These are phyloP conservation scores for Torrubiella hemipterigena DNA, from an alignment of 2,329 filamentous ascomycete species.

Conservation along the genomic window DNA sequence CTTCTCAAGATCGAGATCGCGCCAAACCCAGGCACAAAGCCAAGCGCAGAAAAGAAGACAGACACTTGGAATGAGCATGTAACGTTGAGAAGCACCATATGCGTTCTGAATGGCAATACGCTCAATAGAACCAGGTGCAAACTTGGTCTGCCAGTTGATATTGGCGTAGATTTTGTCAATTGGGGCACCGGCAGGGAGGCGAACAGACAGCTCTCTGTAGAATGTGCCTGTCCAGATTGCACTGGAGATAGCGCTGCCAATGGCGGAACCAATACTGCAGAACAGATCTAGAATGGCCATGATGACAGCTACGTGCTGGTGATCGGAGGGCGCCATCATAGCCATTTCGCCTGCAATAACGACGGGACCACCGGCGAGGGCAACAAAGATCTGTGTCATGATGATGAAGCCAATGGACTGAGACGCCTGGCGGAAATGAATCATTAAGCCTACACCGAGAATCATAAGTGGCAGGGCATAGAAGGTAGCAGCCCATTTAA, in stretches of 20 bases:
- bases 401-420: slow-evolving; percentile 40
- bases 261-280: slow-evolving; percentile 45
- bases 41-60: slow-evolving; percentile 27
- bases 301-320: slow-evolving; percentile 48
- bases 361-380: slow-evolving; percentile 45
- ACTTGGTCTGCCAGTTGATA: slow-evolving; percentile 41
- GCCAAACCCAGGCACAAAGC: slow-evolving; percentile 29
- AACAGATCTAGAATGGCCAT: slow-evolving; percentile 51
- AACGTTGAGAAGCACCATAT: slow-evolving; percentile 41
- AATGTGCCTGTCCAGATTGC: slow-evolving; percentile 55
- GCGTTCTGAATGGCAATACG: slow-evolving; percentile 46
- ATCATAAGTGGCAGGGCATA: slow-evolving; percentile 41
- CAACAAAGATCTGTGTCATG: slow-evolving; percentile 51
- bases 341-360: slow-evolving; percentile 50
- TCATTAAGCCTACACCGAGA: slow-evolving; percentile 45
- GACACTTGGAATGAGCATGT: slow-evolving; percentile 38
- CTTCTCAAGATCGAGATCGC: slow-evolving; percentile 37
- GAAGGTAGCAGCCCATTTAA: slow-evolving; percentile 18
- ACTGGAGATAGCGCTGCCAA: slow-evolving; percentile 47
- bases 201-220: slow-evolving; percentile 31
- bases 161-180: slow-evolving; percentile 31
- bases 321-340: slow-evolving; percentile 46
- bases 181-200: slow-evolving; percentile 32
- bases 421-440: slow-evolving; percentile 42
- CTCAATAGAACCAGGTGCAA: slow-evolving; percentile 33